Evolutionary conservation across 139 green algal species (phyloP).

Genomic region (Chlorella sp.): DNA sequence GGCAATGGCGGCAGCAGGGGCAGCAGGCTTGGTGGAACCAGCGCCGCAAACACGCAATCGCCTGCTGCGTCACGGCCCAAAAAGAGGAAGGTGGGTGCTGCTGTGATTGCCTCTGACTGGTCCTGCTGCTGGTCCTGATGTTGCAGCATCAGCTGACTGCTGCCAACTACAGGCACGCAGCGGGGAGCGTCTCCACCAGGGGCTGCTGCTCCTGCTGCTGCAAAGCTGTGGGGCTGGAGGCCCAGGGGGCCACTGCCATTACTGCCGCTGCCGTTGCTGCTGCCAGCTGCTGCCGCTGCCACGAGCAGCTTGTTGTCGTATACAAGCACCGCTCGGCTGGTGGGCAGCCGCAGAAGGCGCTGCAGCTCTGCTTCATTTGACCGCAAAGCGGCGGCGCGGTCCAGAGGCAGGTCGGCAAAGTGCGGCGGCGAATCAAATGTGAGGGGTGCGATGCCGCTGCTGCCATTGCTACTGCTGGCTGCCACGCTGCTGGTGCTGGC

Average conservation of each 20-base stretch:
- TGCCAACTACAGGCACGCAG: not conserved
- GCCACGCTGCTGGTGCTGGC: not conserved
- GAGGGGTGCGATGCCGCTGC: not conserved
- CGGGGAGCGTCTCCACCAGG: slow-evolving; percentile 14
- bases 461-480: not conserved
- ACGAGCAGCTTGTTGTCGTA: slow-evolving; percentile 25
- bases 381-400: slow-evolving; percentile 44
- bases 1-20: slow-evolving; percentile 17
- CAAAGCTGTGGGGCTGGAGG: slow-evolving; percentile 1
- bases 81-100: slow-evolving; percentile 28
- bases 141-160: not conserved
- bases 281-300: not conserved
- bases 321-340: slow-evolving; percentile 23
- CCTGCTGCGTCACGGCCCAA: not conserved
- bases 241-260: not conserved
- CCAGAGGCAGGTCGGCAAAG: slow-evolving; percentile 60
- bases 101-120: not conserved
- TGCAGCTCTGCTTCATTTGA: slow-evolving; percentile 32
- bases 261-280: not conserved
- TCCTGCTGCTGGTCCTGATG: not conserved
- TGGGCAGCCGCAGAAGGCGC: slow-evolving; percentile 13
- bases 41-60: slow-evolving; percentile 42
- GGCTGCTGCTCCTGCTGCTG: not conserved
- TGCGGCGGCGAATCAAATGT: slow-evolving; percentile 19
- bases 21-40: slow-evolving; percentile 8